Base-by-base conservation (phyloP, 176 grass and related monocot genomes). In the Puccinellia tenuiflora region DNA sequence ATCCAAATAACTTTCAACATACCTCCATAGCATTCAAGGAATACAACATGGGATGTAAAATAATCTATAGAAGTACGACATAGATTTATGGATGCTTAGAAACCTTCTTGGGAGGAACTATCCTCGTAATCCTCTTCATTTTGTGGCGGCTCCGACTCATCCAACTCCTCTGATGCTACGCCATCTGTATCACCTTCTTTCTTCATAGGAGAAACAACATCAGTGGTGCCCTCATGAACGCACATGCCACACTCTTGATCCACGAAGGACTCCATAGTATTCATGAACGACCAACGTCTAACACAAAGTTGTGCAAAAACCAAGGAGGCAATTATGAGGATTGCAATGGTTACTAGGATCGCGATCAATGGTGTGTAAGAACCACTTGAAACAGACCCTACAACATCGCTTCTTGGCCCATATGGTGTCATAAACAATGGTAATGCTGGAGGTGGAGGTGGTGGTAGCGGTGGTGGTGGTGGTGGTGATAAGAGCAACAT, bases 291-390 rank as follows among this genome's bases (percentile, higher is more conserved):
- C 1, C 28, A 22, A 34, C 45, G 53, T 2, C 81, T n/a, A 10
- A 80, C 61, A 26, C 73, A 92, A 20, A 87, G 21, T 3, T 79
- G 84, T 1, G 81, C 84, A 9, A 92, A 3, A 85, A 56, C 59
- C n/a, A 86, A 56, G 5, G 91, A 75, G 17, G 73, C 75, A 14
- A 54, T 67, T 6, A 26, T 80, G 9, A 90, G 35, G 20, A 40
- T 9, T 0, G 21, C 77, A 20, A 92, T 68, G 29, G 79, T 7
- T 1, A 59, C 55, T 20, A 92, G 21, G 33, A 84, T 56, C 21
- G 33, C 66, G 20, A 82, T 79, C 79, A 93, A 37, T 0, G 82
- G 74, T 34, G 40, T 31, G 2, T 79, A 86, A 5, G 85, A 77
- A 13, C 71, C 70, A 6, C 22, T 48, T 42, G 42, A 50, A 15